phyloP scores from a whole-genome alignment of 2,329 filamentous ascomycete species.

The Fusarium udum region DNA sequence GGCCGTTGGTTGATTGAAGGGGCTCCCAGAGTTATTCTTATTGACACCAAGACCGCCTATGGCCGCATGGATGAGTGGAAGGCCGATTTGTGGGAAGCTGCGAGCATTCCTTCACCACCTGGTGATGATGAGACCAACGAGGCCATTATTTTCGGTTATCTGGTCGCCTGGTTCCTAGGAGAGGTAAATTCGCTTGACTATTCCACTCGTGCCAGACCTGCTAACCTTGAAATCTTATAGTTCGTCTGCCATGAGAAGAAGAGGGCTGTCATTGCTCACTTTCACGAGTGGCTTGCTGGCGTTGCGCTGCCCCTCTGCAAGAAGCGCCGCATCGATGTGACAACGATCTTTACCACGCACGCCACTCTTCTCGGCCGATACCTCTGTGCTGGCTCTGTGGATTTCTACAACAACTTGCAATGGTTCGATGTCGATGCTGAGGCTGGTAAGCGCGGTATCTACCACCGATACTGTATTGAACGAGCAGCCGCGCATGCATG shows the following conservation, averaged over 20 bases:
- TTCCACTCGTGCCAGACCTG: slow-evolving; percentile 1
- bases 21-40: slow-evolving; percentile 89
- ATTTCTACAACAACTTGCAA: slow-evolving; percentile 99
- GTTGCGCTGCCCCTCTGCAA: slow-evolving; percentile 92
- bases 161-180: slow-evolving; percentile 97
- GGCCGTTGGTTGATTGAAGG: slow-evolving; percentile 98
- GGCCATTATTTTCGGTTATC: slow-evolving; percentile 95
- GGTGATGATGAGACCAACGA: slow-evolving; percentile 96
- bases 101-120: slow-evolving; percentile 92
- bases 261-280: slow-evolving; percentile 94
- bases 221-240: slow-evolving; percentile 56
- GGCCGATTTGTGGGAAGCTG: slow-evolving; percentile 89
- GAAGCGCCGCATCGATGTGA: slow-evolving; percentile 94
- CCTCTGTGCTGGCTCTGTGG: slow-evolving; percentile 94
- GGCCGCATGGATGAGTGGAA: slow-evolving; percentile 96
- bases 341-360: slow-evolving; percentile 98
- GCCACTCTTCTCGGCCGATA: slow-evolving; percentile 95
- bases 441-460: slow-evolving; percentile 97
- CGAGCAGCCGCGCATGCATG: slow-evolving; percentile 89
- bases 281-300: slow-evolving; percentile 98
- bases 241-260: slow-evolving; percentile 94
- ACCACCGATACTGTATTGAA: slow-evolving; percentile 98
- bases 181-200: slow-evolving; percentile 69
- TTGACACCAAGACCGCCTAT: slow-evolving; percentile 95
- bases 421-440: slow-evolving; percentile 96